Evolutionary conservation across 169 alveolate species (phyloP), one percentile per base, ranked within the genome.

Genomic region (Blepharisma undulans): DNA sequence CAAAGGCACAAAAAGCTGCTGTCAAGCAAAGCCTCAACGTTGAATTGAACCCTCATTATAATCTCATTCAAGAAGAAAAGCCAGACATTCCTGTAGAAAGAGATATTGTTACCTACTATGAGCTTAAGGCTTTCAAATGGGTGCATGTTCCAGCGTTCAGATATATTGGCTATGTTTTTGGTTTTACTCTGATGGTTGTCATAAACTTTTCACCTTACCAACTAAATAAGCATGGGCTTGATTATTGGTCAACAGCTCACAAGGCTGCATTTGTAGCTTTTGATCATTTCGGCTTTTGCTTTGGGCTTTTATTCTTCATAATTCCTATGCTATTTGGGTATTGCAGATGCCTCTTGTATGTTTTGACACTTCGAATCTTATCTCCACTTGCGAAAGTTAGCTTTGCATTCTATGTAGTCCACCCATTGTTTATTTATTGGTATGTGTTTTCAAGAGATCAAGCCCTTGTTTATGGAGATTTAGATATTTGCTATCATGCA

Each of bases 301-400:
- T 84, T 21, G 89, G 89, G 25, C 36, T 84, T 84, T 19, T 30
- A 22, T 30, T 84, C 12, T 25, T 84, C 29, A n/a, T 84, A 1
- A 4, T 84, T 8, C 89, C 89, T 84, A 25, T 84, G 78, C 29
- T 59, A 22, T 22, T 25, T 32, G 89, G 89, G 6, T 48, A 60
- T 8, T 22, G 89, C 25, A 33, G 77, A 29, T 32, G 27, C 33
- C 25, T 84, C 7, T 48, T 34, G 18, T 21, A 33, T 19, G 1
- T 84, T 59, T 84, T 84, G 22, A 25, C 79, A 32, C 77, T n/a
- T 34, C 29, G 36, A 0, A n/a, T 34, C 22, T 84, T 84, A 21
- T n/a, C 89, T n/a, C 32, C 36, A n/a, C 34, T 59, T 25, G 89
- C 89, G 29, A 34, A 30, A 25, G 60, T 84, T 34, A 25, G 77